Evolutionary conservation across 345 rosid species (phyloP).

Genomic region (Populus deltoides): DNA sequence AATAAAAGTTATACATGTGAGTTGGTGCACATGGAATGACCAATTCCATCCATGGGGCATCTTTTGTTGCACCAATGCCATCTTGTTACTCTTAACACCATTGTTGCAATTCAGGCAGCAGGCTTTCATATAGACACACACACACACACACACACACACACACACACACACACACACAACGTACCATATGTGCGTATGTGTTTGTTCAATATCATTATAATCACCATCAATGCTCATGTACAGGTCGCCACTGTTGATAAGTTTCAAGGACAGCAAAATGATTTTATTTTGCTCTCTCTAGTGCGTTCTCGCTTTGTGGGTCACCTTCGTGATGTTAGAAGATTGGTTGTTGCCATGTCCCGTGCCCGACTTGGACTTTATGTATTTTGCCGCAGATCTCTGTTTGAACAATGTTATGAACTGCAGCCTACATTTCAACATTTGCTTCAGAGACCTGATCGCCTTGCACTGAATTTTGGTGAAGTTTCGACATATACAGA

Average conservation of each 20-base stretch:
- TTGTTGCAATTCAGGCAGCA: no score
- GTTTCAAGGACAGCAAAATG: constrained; percentile 99
- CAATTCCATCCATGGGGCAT: no score
- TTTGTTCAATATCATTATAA: neutral
- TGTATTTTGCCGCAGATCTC: constrained; percentile 83
- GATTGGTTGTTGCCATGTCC: constrained; percentile 97
- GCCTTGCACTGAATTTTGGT: constrained; percentile 56
- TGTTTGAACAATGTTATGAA: constrained; percentile 95
- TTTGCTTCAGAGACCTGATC: constrained; percentile 81
- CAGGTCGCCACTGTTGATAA: constrained; percentile 97
- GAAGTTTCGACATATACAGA: constrained; percentile 69
- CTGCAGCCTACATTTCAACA: constrained; percentile 87
- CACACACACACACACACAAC: no score
- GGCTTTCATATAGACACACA: no score
- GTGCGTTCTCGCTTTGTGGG: constrained; percentile 97
- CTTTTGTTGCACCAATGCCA: neutral
- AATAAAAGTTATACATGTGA: neutral
- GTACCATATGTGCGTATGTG: no score
- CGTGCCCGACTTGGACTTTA: constrained; percentile 93
- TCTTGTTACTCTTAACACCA: neutral
- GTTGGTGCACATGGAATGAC: neutral
- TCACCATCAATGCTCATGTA: constrained; percentile 8
- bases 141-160: no score
- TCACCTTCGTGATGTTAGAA: constrained; percentile 94
- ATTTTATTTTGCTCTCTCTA: constrained; percentile 86